Evolutionary conservation across 2,329 filamentous ascomycete genomes (phyloP), one percentile per base, ranked within the genome.

Genomic region (Xylariaceae sp.): DNA sequence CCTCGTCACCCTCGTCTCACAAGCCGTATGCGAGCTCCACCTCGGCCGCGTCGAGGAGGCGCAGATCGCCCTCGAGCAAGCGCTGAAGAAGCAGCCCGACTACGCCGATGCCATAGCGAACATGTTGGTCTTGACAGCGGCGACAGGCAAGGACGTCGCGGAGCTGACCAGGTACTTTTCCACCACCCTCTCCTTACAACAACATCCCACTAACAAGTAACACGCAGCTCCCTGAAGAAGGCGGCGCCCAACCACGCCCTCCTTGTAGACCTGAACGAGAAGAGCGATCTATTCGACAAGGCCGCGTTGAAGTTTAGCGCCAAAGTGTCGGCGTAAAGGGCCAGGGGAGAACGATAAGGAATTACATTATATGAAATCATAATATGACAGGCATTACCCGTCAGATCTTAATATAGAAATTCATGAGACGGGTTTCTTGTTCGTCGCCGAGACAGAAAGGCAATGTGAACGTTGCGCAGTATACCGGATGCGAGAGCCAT

Each of bases 11-110:
- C 83, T 97, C 57, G 85, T 96, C 61, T 88, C 90, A 17, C 94
- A 97, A 77, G 93, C 92, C 30, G 86, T 97, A 30, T 88, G 90
- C 23, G 93, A 99, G 75, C 78, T 97, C 56, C 94, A 97, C 72
- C 85, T 97, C 34, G 92, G 92, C 54, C 85, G 94, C 53, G 77
- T 89, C 47, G 91, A 94, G 63, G 94, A 97, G 79, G 91, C 93
- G 0, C 90, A 97, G 76, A 84, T 88, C 15, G 93, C 92, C 2
- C 76, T 97, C 64, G 85, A 93, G 65, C 85, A 93, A 74, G 92
- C 92, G 0, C 67, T 94, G 56, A 81, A 87, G 70, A 87, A 90
- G 73, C 86, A 93, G 61, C 83, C 88, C 1, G 78, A 83, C 58
- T 85, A 89, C 61, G 80, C 84, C 5, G 87, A 92, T 63, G 87